Percentiles rank a stretch among this genome's conserved stretches.
phyloP scores from a whole-genome alignment of 2,329 filamentous ascomycete genomes.

The Bertia moriformis region DNA sequence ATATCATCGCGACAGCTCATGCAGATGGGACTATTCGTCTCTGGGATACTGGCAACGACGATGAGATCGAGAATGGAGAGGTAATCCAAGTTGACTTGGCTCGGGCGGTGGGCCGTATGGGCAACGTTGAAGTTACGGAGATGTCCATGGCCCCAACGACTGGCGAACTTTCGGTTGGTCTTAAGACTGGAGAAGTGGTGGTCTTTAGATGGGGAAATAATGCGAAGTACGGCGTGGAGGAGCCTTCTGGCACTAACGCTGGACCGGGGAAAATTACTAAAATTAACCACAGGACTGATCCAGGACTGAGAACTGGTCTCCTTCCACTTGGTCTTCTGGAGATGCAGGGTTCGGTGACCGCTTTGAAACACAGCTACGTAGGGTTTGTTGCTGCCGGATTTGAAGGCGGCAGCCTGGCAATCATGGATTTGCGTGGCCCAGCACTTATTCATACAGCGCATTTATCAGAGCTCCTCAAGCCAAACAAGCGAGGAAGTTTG shows the following conservation, averaged over 20 bases:
- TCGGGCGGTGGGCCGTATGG: conserved; percentile 64
- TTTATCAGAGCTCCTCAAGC: conserved; percentile 59
- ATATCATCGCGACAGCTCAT: conserved; percentile 74
- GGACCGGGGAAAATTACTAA: conserved; percentile 60
- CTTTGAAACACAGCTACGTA: conserved; percentile 73
- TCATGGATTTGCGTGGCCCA: conserved; percentile 81
- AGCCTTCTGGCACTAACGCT: conserved; percentile 32
- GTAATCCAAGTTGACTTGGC: conserved; percentile 78
- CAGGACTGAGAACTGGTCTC: conserved; percentile 61
- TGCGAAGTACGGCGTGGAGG: conserved; percentile 51
- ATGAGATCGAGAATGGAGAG: conserved; percentile 77
- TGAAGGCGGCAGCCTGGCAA: conserved; percentile 62
- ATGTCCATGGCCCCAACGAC: conserved; percentile 70
- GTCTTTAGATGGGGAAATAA: conserved; percentile 84
- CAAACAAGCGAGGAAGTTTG: conserved; percentile 65
- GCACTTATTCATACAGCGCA: conserved; percentile 65
- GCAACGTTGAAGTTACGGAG: conserved; percentile 62
- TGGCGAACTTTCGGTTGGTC: conserved; percentile 73
- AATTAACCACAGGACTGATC: conserved; percentile 60
- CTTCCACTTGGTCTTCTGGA: conserved; percentile 70
- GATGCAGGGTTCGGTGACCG: conserved; percentile 70
- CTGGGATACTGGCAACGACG: conserved; percentile 83
- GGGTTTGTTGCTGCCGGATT: conserved; percentile 84
- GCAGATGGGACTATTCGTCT: conserved; percentile 81
- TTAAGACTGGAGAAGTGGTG: conserved; percentile 68